A percentile compares a stretch with the other conserved stretches of the same genome.
phyloP scores from a whole-genome alignment of 2,329 filamentous ascomycete genomes.

The Aspergillus hiratsukae region DNA sequence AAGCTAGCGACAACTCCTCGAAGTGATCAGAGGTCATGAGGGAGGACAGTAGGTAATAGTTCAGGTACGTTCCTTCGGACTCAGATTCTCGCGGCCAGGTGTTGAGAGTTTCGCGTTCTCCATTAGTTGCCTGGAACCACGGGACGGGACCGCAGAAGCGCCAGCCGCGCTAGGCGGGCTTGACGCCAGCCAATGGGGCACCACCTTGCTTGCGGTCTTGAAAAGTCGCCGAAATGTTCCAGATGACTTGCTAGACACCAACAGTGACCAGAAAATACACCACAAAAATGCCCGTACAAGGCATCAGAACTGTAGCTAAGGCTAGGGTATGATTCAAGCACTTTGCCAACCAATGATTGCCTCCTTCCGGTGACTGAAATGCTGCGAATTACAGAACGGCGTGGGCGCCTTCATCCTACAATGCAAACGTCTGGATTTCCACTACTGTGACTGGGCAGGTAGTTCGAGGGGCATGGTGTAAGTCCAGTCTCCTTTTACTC shows the following conservation, averaged over 20 bases:
- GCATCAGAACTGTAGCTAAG: conserved; percentile 51
- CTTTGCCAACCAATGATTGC: neutral
- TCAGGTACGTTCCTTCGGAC: conserved; percentile 6
- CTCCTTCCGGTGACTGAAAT: conserved; percentile 5
- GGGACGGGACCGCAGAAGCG: conserved; percentile 3
- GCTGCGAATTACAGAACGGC: conserved; percentile 65
- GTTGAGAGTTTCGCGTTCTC: conserved; percentile 19
- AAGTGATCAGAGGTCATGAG: neutral
- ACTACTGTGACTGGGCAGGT: conserved; percentile 95
- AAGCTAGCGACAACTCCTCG: neutral
- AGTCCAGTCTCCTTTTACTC: conserved; percentile 19
- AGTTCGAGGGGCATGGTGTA: conserved; percentile 95
- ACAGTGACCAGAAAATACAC: conserved; percentile 6
- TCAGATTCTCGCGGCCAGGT: conserved; percentile 11
- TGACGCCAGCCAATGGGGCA: conserved; percentile 24
- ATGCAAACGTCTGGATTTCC: conserved; percentile 92
- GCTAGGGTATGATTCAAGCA: conserved; percentile 46
- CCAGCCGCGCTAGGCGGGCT: conserved; percentile 21
- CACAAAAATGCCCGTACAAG: conserved; percentile 43
- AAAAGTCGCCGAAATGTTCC: conserved; percentile 23
- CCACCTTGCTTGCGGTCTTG: conserved; percentile 14
- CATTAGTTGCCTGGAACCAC: neutral
- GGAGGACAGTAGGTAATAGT: neutral
- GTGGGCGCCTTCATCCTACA: conserved; percentile 94
- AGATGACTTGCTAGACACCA: neutral